phyloP scores from a whole-genome alignment of 148 eudicot genomes.

The Chenopodium quinoa region DNA sequence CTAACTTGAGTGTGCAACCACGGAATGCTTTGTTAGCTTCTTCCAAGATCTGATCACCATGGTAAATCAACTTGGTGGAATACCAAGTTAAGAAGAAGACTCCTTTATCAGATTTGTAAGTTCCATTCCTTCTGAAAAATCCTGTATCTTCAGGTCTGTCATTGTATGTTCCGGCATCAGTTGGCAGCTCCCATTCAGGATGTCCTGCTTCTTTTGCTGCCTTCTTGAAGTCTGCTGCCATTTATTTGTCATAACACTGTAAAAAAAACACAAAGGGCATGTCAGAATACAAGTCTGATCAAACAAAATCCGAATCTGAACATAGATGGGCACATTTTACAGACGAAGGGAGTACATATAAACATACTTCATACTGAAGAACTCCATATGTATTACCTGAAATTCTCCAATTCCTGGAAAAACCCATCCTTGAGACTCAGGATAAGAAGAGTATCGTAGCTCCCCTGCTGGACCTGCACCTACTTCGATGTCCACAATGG shows the following conservation, averaged over 20 bases:
- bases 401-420: conserved; percentile 96
- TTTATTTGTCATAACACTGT: conserved; percentile 79
- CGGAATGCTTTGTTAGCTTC: conserved; percentile 50
- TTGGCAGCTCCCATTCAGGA: conserved; percentile 88
- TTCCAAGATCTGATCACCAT: conserved; percentile 70
- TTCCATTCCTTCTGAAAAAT: conserved; percentile 64
- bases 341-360: neutral
- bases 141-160: conserved; percentile 81
- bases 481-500: conserved; percentile 73
- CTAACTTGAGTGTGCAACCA: conserved; percentile 57
- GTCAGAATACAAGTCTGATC: neutral
- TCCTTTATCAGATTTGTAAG: conserved; percentile 55
- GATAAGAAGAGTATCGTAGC: conserved; percentile 90
- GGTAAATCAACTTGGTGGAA: conserved; percentile 64
- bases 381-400: conserved; percentile 32
- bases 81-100: conserved; percentile 87
- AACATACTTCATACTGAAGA: too few relatives aligned
- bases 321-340: too few relatives aligned
- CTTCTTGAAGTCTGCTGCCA: conserved; percentile 53
- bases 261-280: neutral
- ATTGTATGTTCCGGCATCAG: conserved; percentile 79
- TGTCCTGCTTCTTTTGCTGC: conserved; percentile 65
- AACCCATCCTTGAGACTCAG: conserved; percentile 77
- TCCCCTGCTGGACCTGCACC: conserved; percentile 95
- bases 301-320: neutral